These are phyloP conservation scores for Monilinia vaccinii-corymbosi DNA, from an alignment of 2,329 filamentous ascomycete species.

Conservation along the genomic window DNA sequence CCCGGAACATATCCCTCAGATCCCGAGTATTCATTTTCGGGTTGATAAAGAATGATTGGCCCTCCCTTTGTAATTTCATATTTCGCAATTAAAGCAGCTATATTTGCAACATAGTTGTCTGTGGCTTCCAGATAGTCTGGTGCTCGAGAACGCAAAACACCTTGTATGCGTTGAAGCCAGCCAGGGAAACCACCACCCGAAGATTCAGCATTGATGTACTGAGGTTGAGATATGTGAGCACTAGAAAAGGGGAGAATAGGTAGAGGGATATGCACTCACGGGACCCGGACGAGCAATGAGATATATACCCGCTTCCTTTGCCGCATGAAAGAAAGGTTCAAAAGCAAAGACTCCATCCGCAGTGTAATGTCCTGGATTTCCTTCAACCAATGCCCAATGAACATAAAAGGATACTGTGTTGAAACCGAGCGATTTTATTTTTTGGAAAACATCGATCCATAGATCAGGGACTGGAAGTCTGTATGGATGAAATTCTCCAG, in stretches of 20 bases:
- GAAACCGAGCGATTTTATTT: constrained; percentile 73
- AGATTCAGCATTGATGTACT: constrained; percentile 72
- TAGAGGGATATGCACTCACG: constrained; percentile 11
- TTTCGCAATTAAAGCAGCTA: constrained; percentile 59
- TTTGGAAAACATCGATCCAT: constrained; percentile 69
- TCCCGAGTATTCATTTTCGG: constrained; percentile 70
- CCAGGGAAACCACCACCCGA: constrained; percentile 73
- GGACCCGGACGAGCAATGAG: constrained; percentile 48
- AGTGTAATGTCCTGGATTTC: constrained; percentile 58
- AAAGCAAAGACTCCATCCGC: constrained; percentile 65
- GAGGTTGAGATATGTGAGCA: constrained; percentile 13
- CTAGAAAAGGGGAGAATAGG: not conserved
- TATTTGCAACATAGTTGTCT: constrained; percentile 46
- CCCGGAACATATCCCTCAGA: constrained; percentile 37
- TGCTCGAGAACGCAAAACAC: constrained; percentile 52
- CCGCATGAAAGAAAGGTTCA: constrained; percentile 69
- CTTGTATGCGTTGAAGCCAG: constrained; percentile 64
- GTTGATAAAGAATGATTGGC: constrained; percentile 68
- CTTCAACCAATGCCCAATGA: constrained; percentile 71
- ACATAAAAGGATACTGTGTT: constrained; percentile 73
- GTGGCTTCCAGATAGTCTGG: constrained; percentile 57
- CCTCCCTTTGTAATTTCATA: constrained; percentile 78
- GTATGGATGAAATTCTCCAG: constrained; percentile 55
- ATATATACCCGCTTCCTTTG: constrained; percentile 64
- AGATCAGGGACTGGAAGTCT: constrained; percentile 50